Conservation (phyloP, 306 rosid genomes). For the Comarum palustre region DNA sequence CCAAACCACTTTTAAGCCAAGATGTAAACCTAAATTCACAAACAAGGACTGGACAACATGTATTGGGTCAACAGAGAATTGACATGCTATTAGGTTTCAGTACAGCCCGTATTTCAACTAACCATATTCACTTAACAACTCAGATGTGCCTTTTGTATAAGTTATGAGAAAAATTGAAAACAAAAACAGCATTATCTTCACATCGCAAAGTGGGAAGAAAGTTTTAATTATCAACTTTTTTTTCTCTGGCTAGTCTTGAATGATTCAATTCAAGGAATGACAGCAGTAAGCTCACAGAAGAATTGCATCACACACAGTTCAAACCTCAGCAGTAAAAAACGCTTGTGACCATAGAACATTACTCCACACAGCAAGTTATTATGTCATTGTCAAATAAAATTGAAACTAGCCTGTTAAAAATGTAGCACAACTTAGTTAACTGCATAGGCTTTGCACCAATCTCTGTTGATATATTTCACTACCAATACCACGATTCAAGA, state of each 20-base stretch:
- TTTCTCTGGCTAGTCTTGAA: background rate
- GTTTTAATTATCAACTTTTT: background rate
- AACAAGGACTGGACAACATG: background rate
- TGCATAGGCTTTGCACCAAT: background rate
- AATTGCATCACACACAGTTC: background rate
- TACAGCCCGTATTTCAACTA: background rate
- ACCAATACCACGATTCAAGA: background rate
- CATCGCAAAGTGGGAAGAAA: background rate
- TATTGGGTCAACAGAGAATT: background rate
- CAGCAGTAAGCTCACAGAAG: background rate
- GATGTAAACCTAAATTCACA: constrained; percentile 6
- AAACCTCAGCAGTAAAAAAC: background rate
- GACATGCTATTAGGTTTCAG: background rate
- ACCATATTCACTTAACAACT: background rate
- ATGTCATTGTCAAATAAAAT: background rate
- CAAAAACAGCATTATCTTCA: background rate
- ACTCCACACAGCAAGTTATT: background rate
- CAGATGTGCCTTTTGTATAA: background rate
- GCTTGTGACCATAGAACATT: background rate
- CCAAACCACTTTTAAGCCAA: constrained; percentile 96
- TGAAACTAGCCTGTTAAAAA: background rate
- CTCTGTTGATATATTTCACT: background rate
- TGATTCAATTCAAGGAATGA: background rate
- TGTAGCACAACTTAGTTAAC: background rate
- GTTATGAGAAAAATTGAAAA: background rate